Percentiles rank a stretch among this genome's conserved stretches.
These are phyloP conservation scores for Plicaturopsis crispa DNA, from an alignment of 768 basidiomycete species.

Conservation along the genomic window DNA sequence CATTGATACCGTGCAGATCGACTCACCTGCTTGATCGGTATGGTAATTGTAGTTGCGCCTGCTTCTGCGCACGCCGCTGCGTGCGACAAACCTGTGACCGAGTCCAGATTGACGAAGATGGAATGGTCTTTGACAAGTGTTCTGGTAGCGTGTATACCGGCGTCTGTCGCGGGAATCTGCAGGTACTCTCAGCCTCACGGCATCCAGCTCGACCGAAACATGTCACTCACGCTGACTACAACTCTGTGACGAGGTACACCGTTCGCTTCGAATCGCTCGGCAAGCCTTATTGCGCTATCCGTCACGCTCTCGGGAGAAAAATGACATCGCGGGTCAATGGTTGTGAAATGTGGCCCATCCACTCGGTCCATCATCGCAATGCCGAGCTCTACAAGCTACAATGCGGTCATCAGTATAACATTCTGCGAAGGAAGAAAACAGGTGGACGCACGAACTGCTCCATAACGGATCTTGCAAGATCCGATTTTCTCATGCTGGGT, in stretches of 20 bases:
- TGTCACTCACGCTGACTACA: slow-evolving; percentile 39
- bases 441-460: slow-evolving; percentile 23
- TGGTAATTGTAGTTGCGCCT: slow-evolving; percentile 37
- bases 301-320: slow-evolving; percentile 30
- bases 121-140: slow-evolving; percentile 26
- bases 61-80: slow-evolving; percentile 49
- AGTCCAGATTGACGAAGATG: slow-evolving; percentile 43
- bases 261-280: slow-evolving; percentile 30
- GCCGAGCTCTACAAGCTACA: slow-evolving; percentile 46
- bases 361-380: slow-evolving; percentile 33
- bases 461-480: slow-evolving; percentile 5
- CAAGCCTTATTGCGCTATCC: slow-evolving; percentile 30
- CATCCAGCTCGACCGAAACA: not conserved
- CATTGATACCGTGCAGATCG: not conserved
- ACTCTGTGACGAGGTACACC: slow-evolving; percentile 32
- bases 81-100: slow-evolving; percentile 48
- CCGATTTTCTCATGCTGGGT: not conserved
- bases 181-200: not conserved
- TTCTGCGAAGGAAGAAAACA: too few species aligned
- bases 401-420: slow-evolving; percentile 3
- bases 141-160: slow-evolving; percentile 41
- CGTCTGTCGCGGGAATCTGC: slow-evolving; percentile 52
- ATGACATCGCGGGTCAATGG: slow-evolving; percentile 42
- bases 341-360: slow-evolving; percentile 40
- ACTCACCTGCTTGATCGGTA: slow-evolving; percentile 43